Evolutionary conservation across 2,329 filamentous ascomycete species (phyloP).

Genomic region (Trichoderma atroviride): DNA sequence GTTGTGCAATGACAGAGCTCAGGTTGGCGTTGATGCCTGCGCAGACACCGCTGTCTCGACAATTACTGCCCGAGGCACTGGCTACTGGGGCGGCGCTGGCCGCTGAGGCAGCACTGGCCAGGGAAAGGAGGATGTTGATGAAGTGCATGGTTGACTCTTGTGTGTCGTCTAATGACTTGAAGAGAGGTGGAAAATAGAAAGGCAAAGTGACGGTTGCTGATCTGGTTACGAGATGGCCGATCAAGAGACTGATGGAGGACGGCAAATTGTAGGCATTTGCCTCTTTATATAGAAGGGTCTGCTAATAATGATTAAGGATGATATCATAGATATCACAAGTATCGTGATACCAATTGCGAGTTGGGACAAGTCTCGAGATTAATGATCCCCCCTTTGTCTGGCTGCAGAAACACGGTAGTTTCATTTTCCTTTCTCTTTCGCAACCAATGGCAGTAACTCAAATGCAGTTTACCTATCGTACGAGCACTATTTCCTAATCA

Average conservation of each 20-base stretch:
- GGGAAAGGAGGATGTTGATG: neutral
- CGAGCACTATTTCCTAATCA: neutral
- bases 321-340: no score
- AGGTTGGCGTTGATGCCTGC: neutral
- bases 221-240: neutral
- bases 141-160: neutral
- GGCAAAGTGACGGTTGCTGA: neutral
- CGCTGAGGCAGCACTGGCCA: neutral
- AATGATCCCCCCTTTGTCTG: neutral
- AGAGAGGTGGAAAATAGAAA: neutral
- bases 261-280: neutral
- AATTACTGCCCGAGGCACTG: neutral
- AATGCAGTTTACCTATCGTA: no score
- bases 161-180: neutral
- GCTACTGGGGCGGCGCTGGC: neutral
- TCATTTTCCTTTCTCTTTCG: neutral
- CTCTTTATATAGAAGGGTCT: neutral
- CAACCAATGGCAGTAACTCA: neutral
- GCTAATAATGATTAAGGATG: neutral
- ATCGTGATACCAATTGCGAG: no score
- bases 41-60: neutral
- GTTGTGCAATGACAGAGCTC: neutral
- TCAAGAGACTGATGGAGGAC: neutral
- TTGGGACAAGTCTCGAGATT: no score
- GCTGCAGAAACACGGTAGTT: neutral